phyloP scores from a whole-genome alignment of 345 rosid genomes.

The Eucalyptus urophylla region DNA sequence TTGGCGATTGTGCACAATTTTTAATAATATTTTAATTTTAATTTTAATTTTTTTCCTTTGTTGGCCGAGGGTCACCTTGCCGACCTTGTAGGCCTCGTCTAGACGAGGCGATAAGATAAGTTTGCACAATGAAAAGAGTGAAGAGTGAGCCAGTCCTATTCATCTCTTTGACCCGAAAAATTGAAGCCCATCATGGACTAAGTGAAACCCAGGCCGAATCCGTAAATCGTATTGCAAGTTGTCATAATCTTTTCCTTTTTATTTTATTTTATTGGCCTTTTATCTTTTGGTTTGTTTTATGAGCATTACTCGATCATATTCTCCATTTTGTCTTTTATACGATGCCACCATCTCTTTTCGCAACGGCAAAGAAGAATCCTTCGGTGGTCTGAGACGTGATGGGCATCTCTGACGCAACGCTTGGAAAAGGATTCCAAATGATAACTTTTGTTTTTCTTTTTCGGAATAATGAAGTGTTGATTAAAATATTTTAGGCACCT shows the following conservation, averaged over 20 bases:
- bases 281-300: not conserved
- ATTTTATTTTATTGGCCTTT: not conserved
- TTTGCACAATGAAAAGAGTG: not conserved
- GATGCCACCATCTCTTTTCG: not conserved
- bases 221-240: not conserved
- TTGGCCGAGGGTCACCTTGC: no score
- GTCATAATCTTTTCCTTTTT: not conserved
- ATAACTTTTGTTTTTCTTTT: no score
- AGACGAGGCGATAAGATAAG: not conserved
- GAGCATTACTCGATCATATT: not conserved
- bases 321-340: not conserved
- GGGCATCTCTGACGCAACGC: not conserved
- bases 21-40: no score
- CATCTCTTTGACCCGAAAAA: not conserved
- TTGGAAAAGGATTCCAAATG: no score
- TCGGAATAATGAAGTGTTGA: no score
- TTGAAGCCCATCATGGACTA: not conserved
- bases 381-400: not conserved
- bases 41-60: no score
- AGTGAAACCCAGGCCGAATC: not conserved
- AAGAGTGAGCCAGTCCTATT: not conserved
- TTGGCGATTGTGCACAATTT: rapidly evolving
- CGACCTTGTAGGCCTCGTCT: no score
- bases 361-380: not conserved
- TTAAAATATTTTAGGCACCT: rapidly evolving